These are phyloP conservation scores for Suillus plorans DNA, from an alignment of 768 basidiomycete species.

Conservation along the genomic window DNA sequence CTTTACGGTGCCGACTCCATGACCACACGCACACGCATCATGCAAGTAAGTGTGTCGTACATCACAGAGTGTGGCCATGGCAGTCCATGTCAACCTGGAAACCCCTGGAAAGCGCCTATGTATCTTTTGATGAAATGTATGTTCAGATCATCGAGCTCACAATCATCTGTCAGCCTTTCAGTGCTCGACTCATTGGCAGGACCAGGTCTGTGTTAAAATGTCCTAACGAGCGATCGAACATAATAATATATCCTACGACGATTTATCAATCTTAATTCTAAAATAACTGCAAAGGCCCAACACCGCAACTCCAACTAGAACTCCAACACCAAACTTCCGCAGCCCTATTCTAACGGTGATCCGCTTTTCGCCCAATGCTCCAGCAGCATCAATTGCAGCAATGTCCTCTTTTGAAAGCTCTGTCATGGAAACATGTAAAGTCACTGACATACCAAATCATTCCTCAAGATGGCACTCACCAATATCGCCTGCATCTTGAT, in stretches of 20 bases:
- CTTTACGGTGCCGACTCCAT: too few relatives aligned
- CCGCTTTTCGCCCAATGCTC: constrained; percentile 30
- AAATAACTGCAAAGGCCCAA: constrained; percentile 15
- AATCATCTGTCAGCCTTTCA: background rate
- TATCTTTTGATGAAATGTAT: background rate
- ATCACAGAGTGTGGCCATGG: too few relatives aligned
- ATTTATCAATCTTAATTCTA: background rate
- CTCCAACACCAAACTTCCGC: constrained; percentile 3
- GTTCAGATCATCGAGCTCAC: background rate
- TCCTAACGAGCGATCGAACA: background rate
- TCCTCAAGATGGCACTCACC: constrained; percentile 32
- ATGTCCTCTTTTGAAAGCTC: constrained; percentile 54
- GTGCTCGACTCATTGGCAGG: background rate
- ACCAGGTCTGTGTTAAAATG: background rate
- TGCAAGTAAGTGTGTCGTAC: too few relatives aligned
- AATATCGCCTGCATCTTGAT: constrained; percentile 66
- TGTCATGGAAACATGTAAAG: constrained; percentile 20
- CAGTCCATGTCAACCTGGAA: background rate
- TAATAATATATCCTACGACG: background rate
- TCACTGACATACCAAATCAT: background rate
- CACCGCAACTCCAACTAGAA: constrained; percentile 11
- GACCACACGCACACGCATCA: constrained; percentile 16
- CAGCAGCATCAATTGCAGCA: constrained; percentile 55
- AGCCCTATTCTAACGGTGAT: constrained; percentile 5
- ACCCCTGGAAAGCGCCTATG: background rate